Evolutionary conservation across 148 eudicot species (phyloP), one percentile per base, ranked within the genome.

Genomic region (Fagopyrum tataricum): DNA sequence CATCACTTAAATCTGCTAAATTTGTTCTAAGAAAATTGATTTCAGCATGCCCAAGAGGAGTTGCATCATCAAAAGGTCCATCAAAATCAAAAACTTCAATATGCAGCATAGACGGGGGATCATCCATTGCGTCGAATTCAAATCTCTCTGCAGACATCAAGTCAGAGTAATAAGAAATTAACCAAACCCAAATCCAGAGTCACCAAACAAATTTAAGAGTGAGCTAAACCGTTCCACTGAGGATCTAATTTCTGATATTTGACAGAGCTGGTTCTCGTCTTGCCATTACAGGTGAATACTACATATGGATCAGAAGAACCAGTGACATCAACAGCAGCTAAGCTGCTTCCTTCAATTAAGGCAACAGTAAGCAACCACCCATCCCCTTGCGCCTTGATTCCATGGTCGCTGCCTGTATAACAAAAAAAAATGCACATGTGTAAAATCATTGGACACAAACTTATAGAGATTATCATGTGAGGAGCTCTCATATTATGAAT

Each of bases 321-420:
- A 72, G 82, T 90, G 26, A 94, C 72, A 73, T 95, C 99, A 64
- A 95, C 96, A 69, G 97, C 89, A 42, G 96, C 88, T 73, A 95
- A 86, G 85, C 84, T 88, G 81, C 84, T 87, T 85, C 96, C 99
- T 82, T 91, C 97, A 76, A 95, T 83, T 79, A 95, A 86, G 77
- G 97, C 99, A 85, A 95, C 88, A 53, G 99, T 92, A 46, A 95
- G 88, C 79, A 95, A 78, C 99, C 99, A 95, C 61, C 99, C 99
- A 82, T 95, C 91, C 23, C 99, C 99, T 80, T 78, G 87, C 75
- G 97, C 99, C 87, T 91, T 92, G 55, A 92, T 58, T 62, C 99
- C 97, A 78, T 92, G 99, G 77, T 95, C 99, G 73, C 85, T 87
- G 48, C 89, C 97, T 95, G 76, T 62, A 76, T 31, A 43, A 12